These are phyloP conservation scores for Psilocybe tampanensis DNA, from an alignment of 768 basidiomycete species.

Conservation along the genomic window DNA sequence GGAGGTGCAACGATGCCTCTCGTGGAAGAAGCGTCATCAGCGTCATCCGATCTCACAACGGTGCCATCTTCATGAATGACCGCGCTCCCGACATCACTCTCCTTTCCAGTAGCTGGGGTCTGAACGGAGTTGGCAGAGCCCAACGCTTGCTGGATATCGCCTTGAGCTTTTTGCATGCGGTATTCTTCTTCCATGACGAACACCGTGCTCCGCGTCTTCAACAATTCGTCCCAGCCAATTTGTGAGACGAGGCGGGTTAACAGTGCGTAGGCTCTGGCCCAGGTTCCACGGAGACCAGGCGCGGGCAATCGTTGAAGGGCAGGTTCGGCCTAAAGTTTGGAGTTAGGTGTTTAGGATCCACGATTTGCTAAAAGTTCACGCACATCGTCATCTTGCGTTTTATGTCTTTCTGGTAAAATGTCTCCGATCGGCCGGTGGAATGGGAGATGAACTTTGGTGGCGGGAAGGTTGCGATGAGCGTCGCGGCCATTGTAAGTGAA, in stretches of 20 bases:
- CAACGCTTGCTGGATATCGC: slow-evolving; percentile 56
- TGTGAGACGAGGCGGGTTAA: slow-evolving; percentile 89
- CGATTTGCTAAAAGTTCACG: slow-evolving; percentile 9
- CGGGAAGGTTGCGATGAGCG: slow-evolving; percentile 80
- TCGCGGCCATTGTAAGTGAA: slow-evolving; percentile 99
- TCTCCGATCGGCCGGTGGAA: slow-evolving; percentile 85
- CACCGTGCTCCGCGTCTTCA: slow-evolving; percentile 91
- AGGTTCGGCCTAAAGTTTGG: slow-evolving; percentile 73
- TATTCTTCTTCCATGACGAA: slow-evolving; percentile 99
- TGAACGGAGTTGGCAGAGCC: slow-evolving; percentile 21
- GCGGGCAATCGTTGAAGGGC: slow-evolving; percentile 94
- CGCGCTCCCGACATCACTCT: slow-evolving; percentile 34
- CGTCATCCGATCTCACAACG: slow-evolving; percentile 35
- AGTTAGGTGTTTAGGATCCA: not conserved
- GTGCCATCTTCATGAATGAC: slow-evolving; percentile 71
- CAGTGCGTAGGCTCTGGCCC: slow-evolving; percentile 91
- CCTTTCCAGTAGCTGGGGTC: slow-evolving; percentile 18
- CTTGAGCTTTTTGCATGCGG: slow-evolving; percentile 89
- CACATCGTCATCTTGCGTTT: slow-evolving; percentile 85
- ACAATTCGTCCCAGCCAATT: slow-evolving; percentile 98
- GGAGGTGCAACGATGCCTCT: slow-evolving; percentile 55
- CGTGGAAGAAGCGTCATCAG: slow-evolving; percentile 77
- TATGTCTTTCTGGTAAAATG: slow-evolving; percentile 83
- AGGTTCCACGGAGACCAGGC: slow-evolving; percentile 92
- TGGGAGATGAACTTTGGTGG: slow-evolving; percentile 83